phyloP scores from a whole-genome alignment of 495 filamentous ascomycete species.

The Aspergillus homomorphus region DNA sequence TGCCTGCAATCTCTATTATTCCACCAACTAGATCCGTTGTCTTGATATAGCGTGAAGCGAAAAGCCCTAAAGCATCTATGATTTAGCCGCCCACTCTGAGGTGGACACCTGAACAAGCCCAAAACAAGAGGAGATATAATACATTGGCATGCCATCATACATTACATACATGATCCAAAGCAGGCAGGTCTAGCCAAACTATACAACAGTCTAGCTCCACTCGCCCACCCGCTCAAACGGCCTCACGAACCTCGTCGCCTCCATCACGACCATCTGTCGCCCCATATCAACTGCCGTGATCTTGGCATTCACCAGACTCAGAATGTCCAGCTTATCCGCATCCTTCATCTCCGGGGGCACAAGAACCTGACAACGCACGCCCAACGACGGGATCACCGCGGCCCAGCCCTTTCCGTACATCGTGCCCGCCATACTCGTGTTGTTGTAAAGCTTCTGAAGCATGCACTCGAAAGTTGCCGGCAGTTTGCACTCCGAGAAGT shows the following conservation, averaged over 20 bases:
- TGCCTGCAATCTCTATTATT: too few species aligned
- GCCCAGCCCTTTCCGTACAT: conserved; percentile 20
- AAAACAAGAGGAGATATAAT: too few species aligned
- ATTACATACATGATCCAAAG: too few species aligned
- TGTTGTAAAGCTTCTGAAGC: conserved; percentile 36
- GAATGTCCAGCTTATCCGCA: conserved; percentile 18
- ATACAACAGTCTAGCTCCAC: too few species aligned
- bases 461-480: conserved; percentile 60
- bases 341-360: conserved; percentile 31
- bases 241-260: conserved; percentile 46
- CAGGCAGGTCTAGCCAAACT: too few species aligned
- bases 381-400: conserved; percentile 32
- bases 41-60: too few species aligned
- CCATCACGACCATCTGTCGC: conserved; percentile 45
- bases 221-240: conserved; percentile 36
- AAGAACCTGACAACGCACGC: conserved; percentile 30
- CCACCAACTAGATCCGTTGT: too few species aligned
- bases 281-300: conserved; percentile 57
- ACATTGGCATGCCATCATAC: too few species aligned
- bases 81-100: too few species aligned
- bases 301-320: conserved; percentile 58
- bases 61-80: too few species aligned
- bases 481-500: conserved; percentile 62
- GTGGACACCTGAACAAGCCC: too few species aligned
- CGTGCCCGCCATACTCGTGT: conserved; percentile 30